phyloP scores from a whole-genome alignment of 2,329 filamentous ascomycete genomes.

The Arthrobotrys conoides region DNA sequence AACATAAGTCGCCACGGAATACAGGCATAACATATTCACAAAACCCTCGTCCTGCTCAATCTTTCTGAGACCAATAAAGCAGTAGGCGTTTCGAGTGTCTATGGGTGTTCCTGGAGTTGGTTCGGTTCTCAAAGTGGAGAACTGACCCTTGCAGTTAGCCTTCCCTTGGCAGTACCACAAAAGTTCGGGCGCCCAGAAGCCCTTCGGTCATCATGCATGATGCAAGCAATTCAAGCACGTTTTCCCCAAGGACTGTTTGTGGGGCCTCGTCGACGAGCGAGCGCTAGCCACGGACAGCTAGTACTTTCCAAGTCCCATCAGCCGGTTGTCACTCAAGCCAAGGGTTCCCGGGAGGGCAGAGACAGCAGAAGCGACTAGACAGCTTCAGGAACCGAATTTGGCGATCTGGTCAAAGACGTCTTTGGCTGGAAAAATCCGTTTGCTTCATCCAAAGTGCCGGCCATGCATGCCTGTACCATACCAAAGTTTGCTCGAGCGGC shows the following conservation, averaged over 20 bases:
- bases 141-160: constrained; percentile 55
- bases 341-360: constrained; percentile 51
- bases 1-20: constrained; percentile 21
- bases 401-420: constrained; percentile 39
- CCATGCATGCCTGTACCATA: not conserved
- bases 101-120: constrained; percentile 35
- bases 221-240: constrained; percentile 59
- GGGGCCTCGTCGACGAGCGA: constrained; percentile 21
- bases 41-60: constrained; percentile 6
- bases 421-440: constrained; percentile 25
- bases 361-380: constrained; percentile 42
- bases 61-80: constrained; percentile 37
- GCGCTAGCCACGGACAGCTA: constrained; percentile 45
- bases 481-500: constrained; percentile 3
- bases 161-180: constrained; percentile 53
- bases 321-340: constrained; percentile 31
- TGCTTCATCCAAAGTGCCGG: constrained; percentile 40
- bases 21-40: constrained; percentile 16
- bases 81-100: constrained; percentile 40
- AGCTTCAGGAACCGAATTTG: constrained; percentile 50
- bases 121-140: constrained; percentile 33
- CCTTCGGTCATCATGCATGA: constrained; percentile 59
- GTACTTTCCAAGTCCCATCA: constrained; percentile 43
- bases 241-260: constrained; percentile 41
- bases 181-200: constrained; percentile 46